Base-by-base conservation (phyloP, 2,329 filamentous ascomycete genomes). In the Dothidotthia symphoricarpi region DNA sequence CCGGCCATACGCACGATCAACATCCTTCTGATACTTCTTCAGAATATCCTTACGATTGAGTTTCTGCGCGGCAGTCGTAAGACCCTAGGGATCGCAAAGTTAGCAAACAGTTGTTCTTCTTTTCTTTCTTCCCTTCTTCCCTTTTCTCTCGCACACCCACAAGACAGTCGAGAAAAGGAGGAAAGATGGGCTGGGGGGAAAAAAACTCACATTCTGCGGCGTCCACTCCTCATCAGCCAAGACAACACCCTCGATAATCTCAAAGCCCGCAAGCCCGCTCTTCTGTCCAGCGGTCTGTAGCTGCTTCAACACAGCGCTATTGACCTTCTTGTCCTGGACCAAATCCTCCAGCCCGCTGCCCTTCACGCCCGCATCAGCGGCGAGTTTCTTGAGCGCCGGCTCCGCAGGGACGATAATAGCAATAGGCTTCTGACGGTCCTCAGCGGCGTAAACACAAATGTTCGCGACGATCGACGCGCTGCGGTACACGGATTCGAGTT, bases 401-500 rank as follows among this genome's bases (percentile, higher is more conserved):
- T 82, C 78, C 5, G 74, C 69, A 3, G 78, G 78, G 2, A 81
- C 75, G 77, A 96, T 84, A 54, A 96, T 80, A 24, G 89, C 90
- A 41, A 96, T 77, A 6, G 90, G 88, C 61, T 87, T 87, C 46
- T 80, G 76, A 66, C 88, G 80, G 52, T 85, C 79, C 49, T 78
- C 69, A 42, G 88, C 85, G 28, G 88, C 90, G 61, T 93, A 86
- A 28, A 95, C 78, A 75, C 93, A 93, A 63, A 96, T 82, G 70
- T 95, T 95, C 43, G 80, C 79, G 14, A 95, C 88, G 8, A 85
- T 79, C n/a, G 81, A 77, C 8, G 79, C 80, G 30, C 87, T 83
- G 46, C 90, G 84, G 73, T 96, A 97, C 37, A 95, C 77, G 3
- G 90, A 86, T 72, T 97, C 91, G 43, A 97, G 82, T 75, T 85